phyloP scores from a whole-genome alignment of 768 basidiomycete species.

The Naganishia vishniacii region DNA sequence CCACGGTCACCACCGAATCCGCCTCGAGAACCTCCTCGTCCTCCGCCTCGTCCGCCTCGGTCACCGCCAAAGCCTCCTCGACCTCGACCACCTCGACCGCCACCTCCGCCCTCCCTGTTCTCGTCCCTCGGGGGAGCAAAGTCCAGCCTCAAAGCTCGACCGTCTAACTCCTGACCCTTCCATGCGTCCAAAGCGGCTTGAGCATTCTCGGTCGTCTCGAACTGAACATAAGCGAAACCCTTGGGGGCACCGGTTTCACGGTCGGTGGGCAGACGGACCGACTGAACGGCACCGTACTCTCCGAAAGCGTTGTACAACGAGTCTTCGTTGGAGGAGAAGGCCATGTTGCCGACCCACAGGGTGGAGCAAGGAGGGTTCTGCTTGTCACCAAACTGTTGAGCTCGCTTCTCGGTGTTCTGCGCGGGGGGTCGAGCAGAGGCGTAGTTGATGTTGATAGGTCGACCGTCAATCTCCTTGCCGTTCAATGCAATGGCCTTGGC shows the following conservation, averaged over 20 bases:
- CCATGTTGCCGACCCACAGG: slow-evolving; percentile 86
- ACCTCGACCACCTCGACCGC: slow-evolving; percentile 53
- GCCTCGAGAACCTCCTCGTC: slow-evolving; percentile 45
- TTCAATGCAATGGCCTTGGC: slow-evolving; percentile 72
- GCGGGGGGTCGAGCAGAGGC: slow-evolving; percentile 57
- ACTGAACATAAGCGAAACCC: slow-evolving; percentile 96
- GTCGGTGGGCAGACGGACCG: slow-evolving; percentile 85
- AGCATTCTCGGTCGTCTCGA: slow-evolving; percentile 70
- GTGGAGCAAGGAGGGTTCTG: slow-evolving; percentile 62
- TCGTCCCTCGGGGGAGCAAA: slow-evolving; percentile 54
- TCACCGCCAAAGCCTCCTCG: slow-evolving; percentile 46
- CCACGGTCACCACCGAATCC: slow-evolving; percentile 50
- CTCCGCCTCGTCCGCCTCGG: slow-evolving; percentile 30
- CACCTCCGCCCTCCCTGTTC: slow-evolving; percentile 59
- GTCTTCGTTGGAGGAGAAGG: slow-evolving; percentile 74
- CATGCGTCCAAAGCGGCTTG: slow-evolving; percentile 70
- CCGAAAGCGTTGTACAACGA: slow-evolving; percentile 82
- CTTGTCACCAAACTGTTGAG: slow-evolving; percentile 69
- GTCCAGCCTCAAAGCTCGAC: slow-evolving; percentile 74
- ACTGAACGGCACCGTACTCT: slow-evolving; percentile 77
- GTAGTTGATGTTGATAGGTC: slow-evolving; percentile 77
- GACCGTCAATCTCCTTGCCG: slow-evolving; percentile 87
- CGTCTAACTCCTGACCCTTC: slow-evolving; percentile 70
- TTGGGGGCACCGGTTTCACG: slow-evolving; percentile 83
- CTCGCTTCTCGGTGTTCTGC: slow-evolving; percentile 56